These are phyloP conservation scores for Avena insularis DNA, from an alignment of 176 grass and related monocot species.

Conservation along the genomic window DNA sequence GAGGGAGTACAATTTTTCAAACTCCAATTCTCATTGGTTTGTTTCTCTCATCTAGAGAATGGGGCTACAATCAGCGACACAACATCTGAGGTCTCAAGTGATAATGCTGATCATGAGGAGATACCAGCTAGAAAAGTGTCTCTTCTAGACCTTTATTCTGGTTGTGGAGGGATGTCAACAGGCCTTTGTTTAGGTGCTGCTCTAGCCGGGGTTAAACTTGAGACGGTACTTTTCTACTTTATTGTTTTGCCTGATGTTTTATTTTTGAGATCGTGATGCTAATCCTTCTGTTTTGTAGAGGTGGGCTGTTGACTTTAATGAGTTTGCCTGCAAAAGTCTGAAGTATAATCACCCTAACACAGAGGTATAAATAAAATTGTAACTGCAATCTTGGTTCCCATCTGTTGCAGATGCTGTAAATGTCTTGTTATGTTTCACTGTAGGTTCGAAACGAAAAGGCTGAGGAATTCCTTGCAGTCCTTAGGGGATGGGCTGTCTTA, in stretches of 20 bases:
- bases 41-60: no score
- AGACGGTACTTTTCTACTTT: conserved; percentile 50
- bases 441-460: conserved; percentile 84
- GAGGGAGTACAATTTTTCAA: no score
- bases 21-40: no score
- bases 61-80: no score
- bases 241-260: not conserved
- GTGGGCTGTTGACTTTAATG: conserved; percentile 79
- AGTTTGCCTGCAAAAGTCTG: conserved; percentile 65
- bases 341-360: conserved; percentile 78
- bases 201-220: conserved; percentile 66
- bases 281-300: conserved; percentile 38
- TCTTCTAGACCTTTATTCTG: conserved; percentile 85
- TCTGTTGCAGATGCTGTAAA: not conserved
- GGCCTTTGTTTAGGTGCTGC: conserved; percentile 76
- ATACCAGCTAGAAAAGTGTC: not conserved
- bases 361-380: conserved; percentile 47
- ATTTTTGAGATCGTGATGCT: no score
- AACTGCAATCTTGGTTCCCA: no score
- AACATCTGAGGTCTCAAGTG: not conserved
- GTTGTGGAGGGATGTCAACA: conserved; percentile 90
- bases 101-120: no score
- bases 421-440: not conserved
- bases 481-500: conserved; percentile 61
- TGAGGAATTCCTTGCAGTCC: conserved; percentile 68